These are phyloP conservation scores for Raphanus hybrid DNA, from an alignment of 441 rosid species.

Conservation along the genomic window DNA sequence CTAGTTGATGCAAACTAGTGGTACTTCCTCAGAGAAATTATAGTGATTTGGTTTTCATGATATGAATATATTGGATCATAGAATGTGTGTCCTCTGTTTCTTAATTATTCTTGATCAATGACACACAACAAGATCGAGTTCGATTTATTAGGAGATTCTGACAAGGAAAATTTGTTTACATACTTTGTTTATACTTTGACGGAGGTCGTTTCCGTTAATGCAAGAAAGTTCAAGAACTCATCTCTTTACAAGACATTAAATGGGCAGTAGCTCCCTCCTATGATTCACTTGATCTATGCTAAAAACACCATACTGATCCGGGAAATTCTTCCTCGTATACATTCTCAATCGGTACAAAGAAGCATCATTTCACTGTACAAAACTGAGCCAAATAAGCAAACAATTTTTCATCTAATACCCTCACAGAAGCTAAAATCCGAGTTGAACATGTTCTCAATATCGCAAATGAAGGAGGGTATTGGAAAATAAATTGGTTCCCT, in stretches of 20 bases:
- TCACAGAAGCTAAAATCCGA: background rate
- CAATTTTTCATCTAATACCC: background rate
- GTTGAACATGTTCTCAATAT: background rate
- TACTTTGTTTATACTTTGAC: background rate
- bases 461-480: background rate
- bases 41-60: background rate
- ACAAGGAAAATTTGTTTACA: background rate
- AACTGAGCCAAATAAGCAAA: background rate
- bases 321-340: too few relatives aligned
- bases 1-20: background rate
- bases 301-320: background rate
- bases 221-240: background rate
- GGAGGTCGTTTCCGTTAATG: background rate
- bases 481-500: background rate
- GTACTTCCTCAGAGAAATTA: background rate
- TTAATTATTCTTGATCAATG: background rate
- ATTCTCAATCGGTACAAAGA: too few relatives aligned
- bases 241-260: background rate
- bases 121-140: background rate
- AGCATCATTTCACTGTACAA: too few relatives aligned
- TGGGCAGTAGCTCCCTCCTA: background rate
- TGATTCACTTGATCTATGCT: background rate
- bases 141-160: background rate
- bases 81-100: background rate
- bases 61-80: background rate